Evolutionary conservation across 164 flowering plant species (phyloP).

Genomic region (Euptelea pleiosperma): DNA sequence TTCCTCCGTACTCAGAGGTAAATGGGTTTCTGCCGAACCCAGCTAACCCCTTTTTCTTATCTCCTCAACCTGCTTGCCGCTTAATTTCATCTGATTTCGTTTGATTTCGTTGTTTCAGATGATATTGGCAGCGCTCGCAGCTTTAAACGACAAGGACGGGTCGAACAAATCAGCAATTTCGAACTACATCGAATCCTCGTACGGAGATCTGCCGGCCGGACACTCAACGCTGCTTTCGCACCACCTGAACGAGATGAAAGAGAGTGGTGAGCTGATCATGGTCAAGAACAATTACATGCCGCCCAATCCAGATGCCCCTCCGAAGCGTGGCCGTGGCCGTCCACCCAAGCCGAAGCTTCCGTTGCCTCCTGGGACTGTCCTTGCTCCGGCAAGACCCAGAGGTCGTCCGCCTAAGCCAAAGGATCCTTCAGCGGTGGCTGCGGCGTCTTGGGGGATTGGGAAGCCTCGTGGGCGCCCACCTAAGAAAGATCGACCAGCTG

Average conservation of each 20-base stretch:
- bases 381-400: slow-evolving; percentile 54
- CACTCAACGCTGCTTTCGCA: slow-evolving; percentile 55
- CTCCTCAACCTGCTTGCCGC: background rate
- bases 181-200: slow-evolving; percentile 55
- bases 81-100: background rate
- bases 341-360: slow-evolving; percentile 74
- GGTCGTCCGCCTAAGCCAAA: slow-evolving; percentile 54
- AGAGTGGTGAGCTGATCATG: slow-evolving; percentile 56
- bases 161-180: slow-evolving; percentile 67
- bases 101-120: slow-evolving; percentile 37
- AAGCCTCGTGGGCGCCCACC: slow-evolving; percentile 67
- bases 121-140: slow-evolving; percentile 67
- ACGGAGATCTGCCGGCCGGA: slow-evolving; percentile 56
- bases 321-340: slow-evolving; percentile 80
- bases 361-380: slow-evolving; percentile 26
- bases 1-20: slow-evolving; percentile 52
- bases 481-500: slow-evolving; percentile 31
- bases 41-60: background rate
- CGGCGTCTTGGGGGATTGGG: slow-evolving; percentile 22
- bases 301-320: slow-evolving; percentile 62
- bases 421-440: slow-evolving; percentile 37
- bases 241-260: slow-evolving; percentile 61
- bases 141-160: slow-evolving; percentile 53
- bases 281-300: slow-evolving; percentile 73
- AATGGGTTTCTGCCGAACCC: background rate